phyloP scores from a whole-genome alignment of 2,329 filamentous ascomycete genomes.

The Septoria linicola region DNA sequence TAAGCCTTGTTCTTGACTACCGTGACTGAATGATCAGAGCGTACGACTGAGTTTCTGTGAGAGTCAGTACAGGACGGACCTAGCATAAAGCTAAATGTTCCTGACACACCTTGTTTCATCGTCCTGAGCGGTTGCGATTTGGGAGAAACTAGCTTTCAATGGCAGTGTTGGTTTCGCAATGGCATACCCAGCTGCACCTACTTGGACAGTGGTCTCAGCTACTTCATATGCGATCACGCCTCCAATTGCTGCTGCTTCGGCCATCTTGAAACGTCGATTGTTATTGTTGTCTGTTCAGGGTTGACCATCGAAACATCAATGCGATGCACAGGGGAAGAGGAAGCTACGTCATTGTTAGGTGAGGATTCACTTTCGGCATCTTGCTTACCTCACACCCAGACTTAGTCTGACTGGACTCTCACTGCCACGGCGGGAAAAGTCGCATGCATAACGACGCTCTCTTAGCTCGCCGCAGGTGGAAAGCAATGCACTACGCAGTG shows the following conservation, averaged over 20 bases:
- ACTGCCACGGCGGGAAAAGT: too few relatives aligned
- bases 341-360: too few relatives aligned
- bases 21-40: conserved; percentile 43
- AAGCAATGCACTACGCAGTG: too few relatives aligned
- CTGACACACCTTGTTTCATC: conserved; percentile 34
- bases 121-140: conserved; percentile 42
- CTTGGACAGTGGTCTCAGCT: conserved; percentile 19
- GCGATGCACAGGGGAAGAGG: too few relatives aligned
- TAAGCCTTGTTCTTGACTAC: conserved; percentile 46
- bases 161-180: conserved; percentile 45
- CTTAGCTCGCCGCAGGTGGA: too few relatives aligned
- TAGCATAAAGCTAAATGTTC: background rate
- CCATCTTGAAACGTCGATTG: conserved; percentile 8
- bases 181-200: conserved; percentile 15
- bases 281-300: too few relatives aligned
- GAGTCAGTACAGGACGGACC: background rate
- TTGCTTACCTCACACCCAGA: too few relatives aligned
- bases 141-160: conserved; percentile 44
- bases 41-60: conserved; percentile 31
- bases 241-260: conserved; percentile 21
- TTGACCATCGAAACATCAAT: background rate
- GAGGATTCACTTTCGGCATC: too few relatives aligned
- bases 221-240: conserved; percentile 22
- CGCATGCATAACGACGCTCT: too few relatives aligned
- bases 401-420: too few relatives aligned